phyloP scores from a whole-genome alignment of 1,284 basidiomycete species.

The Sporisorium sorghi region DNA sequence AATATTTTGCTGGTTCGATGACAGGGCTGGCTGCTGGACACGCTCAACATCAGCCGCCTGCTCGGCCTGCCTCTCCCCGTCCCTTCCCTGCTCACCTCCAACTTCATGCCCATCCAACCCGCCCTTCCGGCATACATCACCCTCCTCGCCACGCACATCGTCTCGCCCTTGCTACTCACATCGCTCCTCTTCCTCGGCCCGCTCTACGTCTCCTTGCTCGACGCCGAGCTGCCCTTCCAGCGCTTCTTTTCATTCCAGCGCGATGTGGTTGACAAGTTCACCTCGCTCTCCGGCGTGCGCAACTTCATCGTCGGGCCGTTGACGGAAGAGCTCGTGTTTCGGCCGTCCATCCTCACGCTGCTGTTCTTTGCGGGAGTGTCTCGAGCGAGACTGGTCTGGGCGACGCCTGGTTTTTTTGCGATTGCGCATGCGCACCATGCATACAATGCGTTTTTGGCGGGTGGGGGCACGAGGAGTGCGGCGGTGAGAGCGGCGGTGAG shows the following conservation, averaged over 20 bases:
- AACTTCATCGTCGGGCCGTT: slow-evolving; percentile 86
- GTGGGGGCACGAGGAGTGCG: slow-evolving; percentile 71
- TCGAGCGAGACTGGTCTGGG: slow-evolving; percentile 77
- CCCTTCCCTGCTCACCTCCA: slow-evolving; percentile 42
- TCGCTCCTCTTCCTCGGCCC: slow-evolving; percentile 86
- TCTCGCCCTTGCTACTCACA: slow-evolving; percentile 71
- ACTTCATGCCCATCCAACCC: slow-evolving; percentile 48
- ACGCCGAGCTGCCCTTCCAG: slow-evolving; percentile 76
- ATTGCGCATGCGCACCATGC: slow-evolving; percentile 92
- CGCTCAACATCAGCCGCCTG: slow-evolving; percentile 31
- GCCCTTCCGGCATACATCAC: slow-evolving; percentile 15
- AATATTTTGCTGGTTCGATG: background rate
- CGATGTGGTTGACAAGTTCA: slow-evolving; percentile 72
- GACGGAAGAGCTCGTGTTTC: slow-evolving; percentile 92
- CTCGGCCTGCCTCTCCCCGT: slow-evolving; percentile 56
- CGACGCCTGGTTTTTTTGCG: slow-evolving; percentile 88
- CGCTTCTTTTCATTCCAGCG: slow-evolving; percentile 46
- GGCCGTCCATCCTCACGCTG: slow-evolving; percentile 82
- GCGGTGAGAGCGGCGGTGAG: slow-evolving; percentile 75
- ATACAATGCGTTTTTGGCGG: slow-evolving; percentile 80
- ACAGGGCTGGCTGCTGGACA: slow-evolving; percentile 28
- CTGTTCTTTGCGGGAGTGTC: slow-evolving; percentile 78
- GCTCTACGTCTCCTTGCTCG: slow-evolving; percentile 77
- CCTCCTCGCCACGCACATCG: slow-evolving; percentile 7
- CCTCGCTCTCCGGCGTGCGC: slow-evolving; percentile 75